phyloP scores from a whole-genome alignment of 495 filamentous ascomycete species.

The Lasiosphaeria ovina region DNA sequence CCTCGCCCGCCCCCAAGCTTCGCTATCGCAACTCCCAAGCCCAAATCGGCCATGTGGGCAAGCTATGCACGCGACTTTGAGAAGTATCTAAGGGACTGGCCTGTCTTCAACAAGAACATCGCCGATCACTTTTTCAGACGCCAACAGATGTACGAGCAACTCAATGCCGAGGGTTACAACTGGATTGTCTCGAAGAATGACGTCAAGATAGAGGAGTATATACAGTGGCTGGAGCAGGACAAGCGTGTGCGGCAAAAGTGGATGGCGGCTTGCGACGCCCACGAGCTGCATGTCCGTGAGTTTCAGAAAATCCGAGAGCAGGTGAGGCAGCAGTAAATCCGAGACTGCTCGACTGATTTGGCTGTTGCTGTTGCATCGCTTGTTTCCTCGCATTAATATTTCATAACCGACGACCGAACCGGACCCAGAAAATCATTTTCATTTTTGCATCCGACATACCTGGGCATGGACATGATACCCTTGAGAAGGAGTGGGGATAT shows the following conservation, averaged over 20 bases:
- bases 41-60: slow-evolving; percentile 50
- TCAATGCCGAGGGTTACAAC: slow-evolving; percentile 35
- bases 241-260: slow-evolving; percentile 60
- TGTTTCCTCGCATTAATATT: too few species aligned
- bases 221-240: slow-evolving; percentile 63
- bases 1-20: slow-evolving; percentile 44
- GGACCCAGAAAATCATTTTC: too few species aligned
- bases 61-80: slow-evolving; percentile 62
- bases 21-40: slow-evolving; percentile 35
- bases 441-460: too few species aligned
- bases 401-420: too few species aligned
- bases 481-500: too few species aligned
- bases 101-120: slow-evolving; percentile 62
- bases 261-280: slow-evolving; percentile 61
- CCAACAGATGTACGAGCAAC: slow-evolving; percentile 50
- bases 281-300: slow-evolving; percentile 58
- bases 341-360: not conserved
- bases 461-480: too few species aligned
- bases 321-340: slow-evolving; percentile 16
- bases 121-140: slow-evolving; percentile 65
- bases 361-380: not conserved
- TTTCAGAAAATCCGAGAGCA: slow-evolving; percentile 57
- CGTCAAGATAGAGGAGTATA: slow-evolving; percentile 49
- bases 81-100: slow-evolving; percentile 69
- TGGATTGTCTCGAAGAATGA: slow-evolving; percentile 62